A percentile compares a stretch with the other conserved stretches of the same genome.
phyloP scores from a whole-genome alignment of 108 stramenopile genomes.

The Bacterosira constricta region DNA sequence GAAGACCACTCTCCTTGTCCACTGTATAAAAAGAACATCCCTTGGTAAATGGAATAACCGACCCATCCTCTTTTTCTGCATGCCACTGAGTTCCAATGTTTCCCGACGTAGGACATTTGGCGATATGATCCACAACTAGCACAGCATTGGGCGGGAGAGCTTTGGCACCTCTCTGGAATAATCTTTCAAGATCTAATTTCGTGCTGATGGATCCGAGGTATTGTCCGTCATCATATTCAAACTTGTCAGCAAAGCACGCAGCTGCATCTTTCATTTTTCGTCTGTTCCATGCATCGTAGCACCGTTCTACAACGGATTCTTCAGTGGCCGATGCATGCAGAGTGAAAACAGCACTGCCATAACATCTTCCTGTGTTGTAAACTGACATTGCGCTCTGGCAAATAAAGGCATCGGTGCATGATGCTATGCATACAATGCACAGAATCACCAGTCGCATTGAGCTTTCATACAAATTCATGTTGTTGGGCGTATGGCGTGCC shows the following conservation, averaged over 20 bases:
- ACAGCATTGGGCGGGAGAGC: neutral
- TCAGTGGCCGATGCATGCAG: too few relatives aligned
- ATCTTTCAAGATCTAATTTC: neutral
- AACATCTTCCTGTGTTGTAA: too few relatives aligned
- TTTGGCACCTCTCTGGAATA: neutral
- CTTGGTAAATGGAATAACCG: neutral
- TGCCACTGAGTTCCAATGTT: constrained; percentile 6
- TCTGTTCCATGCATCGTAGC: constrained; percentile 47
- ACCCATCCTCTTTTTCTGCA: neutral
- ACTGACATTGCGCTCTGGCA: too few relatives aligned
- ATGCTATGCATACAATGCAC: too few relatives aligned
- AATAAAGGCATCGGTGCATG: too few relatives aligned
- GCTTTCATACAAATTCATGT: too few relatives aligned
- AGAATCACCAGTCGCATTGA: too few relatives aligned
- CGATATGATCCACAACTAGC: neutral
- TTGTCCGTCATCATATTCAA: constrained; percentile 12
- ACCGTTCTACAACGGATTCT: constrained; percentile 21
- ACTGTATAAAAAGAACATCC: constrained; percentile 23
- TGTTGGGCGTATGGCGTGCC: too few relatives aligned
- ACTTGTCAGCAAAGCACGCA: constrained; percentile 30
- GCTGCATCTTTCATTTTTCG: constrained; percentile 45
- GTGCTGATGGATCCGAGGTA: constrained; percentile 8
- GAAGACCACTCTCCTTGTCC: neutral
- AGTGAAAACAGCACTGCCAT: too few relatives aligned
- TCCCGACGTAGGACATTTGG: neutral